Percentiles rank a stretch among this genome's conserved stretches.
Evolutionary conservation across 2,329 filamentous ascomycete genomes (phyloP).

Genomic region (Paracamarosporium sp.): DNA sequence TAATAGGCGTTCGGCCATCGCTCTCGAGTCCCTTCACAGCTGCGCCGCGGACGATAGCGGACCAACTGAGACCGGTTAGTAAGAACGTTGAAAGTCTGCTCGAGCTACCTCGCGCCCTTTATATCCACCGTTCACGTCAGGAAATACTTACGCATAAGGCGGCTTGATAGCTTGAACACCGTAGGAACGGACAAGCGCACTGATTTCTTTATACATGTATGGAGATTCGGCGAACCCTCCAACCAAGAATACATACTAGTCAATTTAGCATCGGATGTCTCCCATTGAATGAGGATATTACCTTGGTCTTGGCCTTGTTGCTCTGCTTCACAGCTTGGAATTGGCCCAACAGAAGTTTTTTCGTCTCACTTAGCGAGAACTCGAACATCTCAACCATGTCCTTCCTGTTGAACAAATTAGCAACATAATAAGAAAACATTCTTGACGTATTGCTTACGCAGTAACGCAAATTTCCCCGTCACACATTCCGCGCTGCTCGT

Average conservation of each 20-base stretch:
- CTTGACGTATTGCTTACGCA: too few species aligned
- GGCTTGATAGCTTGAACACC: constrained; percentile 18
- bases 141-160: constrained; percentile 19
- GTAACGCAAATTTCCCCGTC: constrained; percentile 31
- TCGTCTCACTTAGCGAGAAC: constrained; percentile 10
- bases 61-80: constrained; percentile 25
- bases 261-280: too few species aligned
- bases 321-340: constrained; percentile 5
- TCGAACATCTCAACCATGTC: constrained; percentile 30
- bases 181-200: neutral
- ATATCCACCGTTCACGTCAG: neutral
- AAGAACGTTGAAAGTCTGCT: too few species aligned
- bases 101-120: too few species aligned
- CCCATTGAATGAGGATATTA: too few species aligned
- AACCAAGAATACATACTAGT: constrained; percentile 32
- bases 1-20: neutral
- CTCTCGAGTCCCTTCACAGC: constrained; percentile 28
- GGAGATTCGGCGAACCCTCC: constrained; percentile 35
- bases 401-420: constrained; percentile 14
- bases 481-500: constrained; percentile 20
- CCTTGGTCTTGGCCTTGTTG: constrained; percentile 19
- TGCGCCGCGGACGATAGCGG: constrained; percentile 32
- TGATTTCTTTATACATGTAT: constrained; percentile 27
- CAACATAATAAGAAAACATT: too few species aligned
- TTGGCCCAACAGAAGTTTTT: constrained; percentile 22